Conservation (phyloP, 805 yeast species). For the Blastobotrys robertii region DNA sequence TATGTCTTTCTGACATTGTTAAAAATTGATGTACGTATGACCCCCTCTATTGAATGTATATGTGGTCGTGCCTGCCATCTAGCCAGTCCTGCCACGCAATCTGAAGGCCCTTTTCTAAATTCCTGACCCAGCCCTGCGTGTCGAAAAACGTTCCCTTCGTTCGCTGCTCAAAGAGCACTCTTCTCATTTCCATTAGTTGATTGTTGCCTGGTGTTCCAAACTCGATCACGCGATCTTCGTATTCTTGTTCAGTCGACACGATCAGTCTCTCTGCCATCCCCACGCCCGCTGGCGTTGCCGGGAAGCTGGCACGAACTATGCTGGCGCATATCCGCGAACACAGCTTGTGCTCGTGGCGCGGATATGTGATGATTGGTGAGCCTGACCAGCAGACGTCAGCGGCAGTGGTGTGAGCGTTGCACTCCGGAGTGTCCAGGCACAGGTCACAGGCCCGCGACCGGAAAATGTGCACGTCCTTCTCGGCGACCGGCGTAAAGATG, state of each 20-base stretch:
- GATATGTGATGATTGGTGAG: slow-evolving; percentile 25
- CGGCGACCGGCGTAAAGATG: slow-evolving; percentile 27
- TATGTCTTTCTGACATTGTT: not conserved
- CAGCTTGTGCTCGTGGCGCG: slow-evolving; percentile 23
- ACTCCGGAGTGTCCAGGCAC: slow-evolving; percentile 28
- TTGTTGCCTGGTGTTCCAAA: slow-evolving; percentile 8
- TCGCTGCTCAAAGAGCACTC: slow-evolving; percentile 16
- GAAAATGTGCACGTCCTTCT: slow-evolving; percentile 23
- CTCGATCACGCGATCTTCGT: slow-evolving; percentile 20
- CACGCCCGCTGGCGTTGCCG: slow-evolving; percentile 5
- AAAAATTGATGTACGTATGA: not conserved
- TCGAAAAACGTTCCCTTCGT: slow-evolving; percentile 18
- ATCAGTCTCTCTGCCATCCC: slow-evolving; percentile 12
- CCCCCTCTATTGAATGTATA: slow-evolving; percentile 3
- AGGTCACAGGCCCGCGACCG: slow-evolving; percentile 26
- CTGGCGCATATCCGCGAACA: slow-evolving; percentile 27
- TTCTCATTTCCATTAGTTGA: slow-evolving; percentile 16
- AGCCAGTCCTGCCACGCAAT: slow-evolving; percentile 26
- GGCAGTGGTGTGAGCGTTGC: slow-evolving; percentile 30
- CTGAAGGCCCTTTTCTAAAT: slow-evolving; percentile 19
- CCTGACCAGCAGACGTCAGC: slow-evolving; percentile 28
- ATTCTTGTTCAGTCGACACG: slow-evolving; percentile 19
- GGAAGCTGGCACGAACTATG: slow-evolving; percentile 18
- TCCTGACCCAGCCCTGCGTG: slow-evolving; percentile 21
- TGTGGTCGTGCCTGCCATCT: slow-evolving; percentile 11